Evolutionary conservation across 2,329 filamentous ascomycete species (phyloP).

Genomic region (Penicillium sp.): DNA sequence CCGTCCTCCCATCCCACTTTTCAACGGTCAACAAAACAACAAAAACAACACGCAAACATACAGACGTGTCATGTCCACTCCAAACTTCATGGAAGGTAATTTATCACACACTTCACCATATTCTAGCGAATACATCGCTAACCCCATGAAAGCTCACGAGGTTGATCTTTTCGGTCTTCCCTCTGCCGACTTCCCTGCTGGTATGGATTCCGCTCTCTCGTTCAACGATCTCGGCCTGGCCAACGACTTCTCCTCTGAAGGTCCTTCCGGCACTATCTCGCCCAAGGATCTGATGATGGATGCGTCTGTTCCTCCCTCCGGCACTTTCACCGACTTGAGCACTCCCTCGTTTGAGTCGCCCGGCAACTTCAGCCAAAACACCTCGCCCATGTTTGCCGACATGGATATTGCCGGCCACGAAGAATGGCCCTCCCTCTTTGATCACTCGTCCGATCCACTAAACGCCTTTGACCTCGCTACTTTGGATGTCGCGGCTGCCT

Average conservation of each 20-base stretch:
- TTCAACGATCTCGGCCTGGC: constrained; percentile 19
- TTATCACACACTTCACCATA: constrained; percentile 25
- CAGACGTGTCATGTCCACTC: constrained; percentile 41
- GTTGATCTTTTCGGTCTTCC: constrained; percentile 32
- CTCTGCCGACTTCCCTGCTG: constrained; percentile 18
- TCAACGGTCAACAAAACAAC: constrained; percentile 35
- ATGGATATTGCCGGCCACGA: constrained; percentile 54
- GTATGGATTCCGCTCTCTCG: constrained; percentile 17
- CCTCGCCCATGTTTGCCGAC: constrained; percentile 71
- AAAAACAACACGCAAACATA: constrained; percentile 24
- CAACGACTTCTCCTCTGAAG: constrained; percentile 25
- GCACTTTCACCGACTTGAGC: constrained; percentile 77
- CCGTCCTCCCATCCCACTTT: constrained; percentile 42
- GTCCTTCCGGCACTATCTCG: constrained; percentile 65
- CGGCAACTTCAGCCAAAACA: constrained; percentile 65
- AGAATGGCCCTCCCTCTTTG: constrained; percentile 67
- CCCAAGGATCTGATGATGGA: constrained; percentile 75
- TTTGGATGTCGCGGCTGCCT: constrained; percentile 27
- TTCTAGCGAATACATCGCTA: constrained; percentile 7
- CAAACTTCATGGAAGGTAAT: constrained; percentile 39
- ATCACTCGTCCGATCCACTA: constrained; percentile 25
- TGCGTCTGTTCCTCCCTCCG: constrained; percentile 76
- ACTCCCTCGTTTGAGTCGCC: constrained; percentile 80
- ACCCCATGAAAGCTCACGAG: constrained; percentile 18
- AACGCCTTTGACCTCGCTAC: constrained; percentile 30